Conservation (phyloP, 2,329 filamentous ascomycete species). For the Alternaria longipes region DNA sequence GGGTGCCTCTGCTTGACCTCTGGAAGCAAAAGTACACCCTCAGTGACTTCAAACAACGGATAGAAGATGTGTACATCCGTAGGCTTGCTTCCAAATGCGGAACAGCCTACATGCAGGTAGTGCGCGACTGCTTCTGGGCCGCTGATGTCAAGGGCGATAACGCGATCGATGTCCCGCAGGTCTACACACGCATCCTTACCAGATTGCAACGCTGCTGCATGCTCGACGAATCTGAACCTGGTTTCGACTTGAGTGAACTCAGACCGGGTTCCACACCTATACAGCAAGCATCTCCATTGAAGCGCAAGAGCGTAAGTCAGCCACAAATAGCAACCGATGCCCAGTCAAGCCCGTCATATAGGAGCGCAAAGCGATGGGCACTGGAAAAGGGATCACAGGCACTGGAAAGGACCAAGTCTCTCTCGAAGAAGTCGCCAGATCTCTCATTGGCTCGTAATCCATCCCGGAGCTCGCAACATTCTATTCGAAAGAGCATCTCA, state of each 20-base stretch:
- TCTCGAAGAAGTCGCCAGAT: constrained; percentile 44
- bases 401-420: constrained; percentile 45
- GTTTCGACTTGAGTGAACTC: constrained; percentile 40
- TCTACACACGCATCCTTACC: constrained; percentile 58
- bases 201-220: constrained; percentile 52
- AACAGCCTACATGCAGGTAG: constrained; percentile 77
- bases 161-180: constrained; percentile 44
- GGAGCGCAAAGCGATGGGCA: constrained; percentile 48
- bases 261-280: constrained; percentile 33
- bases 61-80: constrained; percentile 71
- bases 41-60: constrained; percentile 68
- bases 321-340: constrained; percentile 36
- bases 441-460: constrained; percentile 38
- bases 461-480: constrained; percentile 45
- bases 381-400: constrained; percentile 48
- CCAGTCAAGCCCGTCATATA: constrained; percentile 45
- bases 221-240: constrained; percentile 49
- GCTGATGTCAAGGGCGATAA: constrained; percentile 61
- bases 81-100: constrained; percentile 74
- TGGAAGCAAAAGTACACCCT: constrained; percentile 68
- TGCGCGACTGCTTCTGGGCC: constrained; percentile 75
- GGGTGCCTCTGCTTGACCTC: constrained; percentile 70
- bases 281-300: constrained; percentile 36
- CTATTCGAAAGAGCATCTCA: constrained; percentile 47
- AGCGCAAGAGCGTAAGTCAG: constrained; percentile 44